A percentile compares a stretch with the other conserved stretches of the same genome.
Evolutionary conservation across 768 basidiomycete genomes (phyloP).

Genomic region (Lactarius trivialis): DNA sequence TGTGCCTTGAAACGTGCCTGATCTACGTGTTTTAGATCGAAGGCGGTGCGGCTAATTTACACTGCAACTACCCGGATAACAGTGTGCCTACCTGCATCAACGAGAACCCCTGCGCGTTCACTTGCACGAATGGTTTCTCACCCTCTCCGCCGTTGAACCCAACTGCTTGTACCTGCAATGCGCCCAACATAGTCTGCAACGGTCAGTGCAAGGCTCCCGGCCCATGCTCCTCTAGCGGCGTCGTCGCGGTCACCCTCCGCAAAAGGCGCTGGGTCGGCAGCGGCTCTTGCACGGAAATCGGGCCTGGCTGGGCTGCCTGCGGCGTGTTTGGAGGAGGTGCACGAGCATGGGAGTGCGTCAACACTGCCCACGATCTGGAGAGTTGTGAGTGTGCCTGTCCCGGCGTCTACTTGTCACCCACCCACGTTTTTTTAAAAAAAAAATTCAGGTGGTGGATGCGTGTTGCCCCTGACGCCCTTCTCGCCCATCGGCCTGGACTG

Average conservation of each 20-base stretch:
- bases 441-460: too few relatives aligned
- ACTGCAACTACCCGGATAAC: conserved; percentile 39
- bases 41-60: conserved; percentile 18
- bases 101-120: conserved; percentile 39
- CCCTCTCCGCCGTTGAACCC: conserved; percentile 30
- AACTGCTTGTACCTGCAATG: conserved; percentile 37
- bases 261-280: conserved; percentile 32
- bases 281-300: conserved; percentile 7
- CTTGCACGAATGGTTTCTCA: conserved; percentile 40
- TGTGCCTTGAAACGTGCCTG: background rate
- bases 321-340: conserved; percentile 36
- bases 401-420: too few relatives aligned
- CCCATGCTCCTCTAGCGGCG: conserved; percentile 28
- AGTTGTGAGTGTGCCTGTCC: conserved; percentile 48
- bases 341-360: conserved; percentile 44
- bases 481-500: conserved; percentile 41
- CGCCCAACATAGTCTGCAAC: conserved; percentile 41
- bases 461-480: conserved; percentile 28
- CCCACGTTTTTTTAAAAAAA: too few relatives aligned
- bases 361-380: conserved; percentile 43
- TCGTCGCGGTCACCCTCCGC: too few relatives aligned
- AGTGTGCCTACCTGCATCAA: conserved; percentile 34
- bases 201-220: conserved; percentile 34
- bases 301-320: conserved; percentile 36
- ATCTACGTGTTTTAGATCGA: conserved; percentile 25